Base-by-base conservation (phyloP, 176 grass and related monocot species). In the Hsuehochloa calcarea region DNA sequence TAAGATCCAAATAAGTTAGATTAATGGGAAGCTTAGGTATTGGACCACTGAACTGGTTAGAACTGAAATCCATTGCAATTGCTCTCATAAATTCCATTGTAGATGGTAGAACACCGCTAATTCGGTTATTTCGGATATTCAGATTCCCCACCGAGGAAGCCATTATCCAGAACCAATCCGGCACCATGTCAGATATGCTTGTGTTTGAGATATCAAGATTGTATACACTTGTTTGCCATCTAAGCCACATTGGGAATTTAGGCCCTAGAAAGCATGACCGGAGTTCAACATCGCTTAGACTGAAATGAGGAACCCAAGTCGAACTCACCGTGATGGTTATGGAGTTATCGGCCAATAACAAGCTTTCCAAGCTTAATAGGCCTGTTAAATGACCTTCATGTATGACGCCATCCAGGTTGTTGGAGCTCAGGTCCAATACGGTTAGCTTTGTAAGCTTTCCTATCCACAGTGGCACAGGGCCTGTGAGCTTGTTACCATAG, bases 141-240 rank as follows among this genome's bases (percentile, higher is more conserved):
- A 89, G 5, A 47, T 0, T 0, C 0, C 0, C 0, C 4, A 75
- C 60, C 0, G 68, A 43, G 6, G 79, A 83, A 55, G 26, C 22
- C 0, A 1, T 16, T 45, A 29, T 72, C 90, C 86, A 86, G 9
- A 92, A 89, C 86, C 83, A 92, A 29, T 78, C 59, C 0, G 83
- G 87, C 0, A 89, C 22, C 2, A 5, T 56, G 2, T 71, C 78
- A 3, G 79, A 38, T 39, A 92, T 89, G 87, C 61, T 41, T 19
- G 83, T 65, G 20, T 92, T 76, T 16, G 83, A 80, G 17, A 92
- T 82, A 70, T 80, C 73, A 20, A 92, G 13, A 12, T 1, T 0
- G 0, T 0, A 0, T 10, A 79, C 1, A 12, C 7, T 5, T 19
- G 31, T 74, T 63, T 79, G 67, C 65, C 38, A 44, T 54, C 10